These are phyloP conservation scores for Lepidium didymum DNA, from an alignment of 345 rosid genomes.

Conservation along the genomic window DNA sequence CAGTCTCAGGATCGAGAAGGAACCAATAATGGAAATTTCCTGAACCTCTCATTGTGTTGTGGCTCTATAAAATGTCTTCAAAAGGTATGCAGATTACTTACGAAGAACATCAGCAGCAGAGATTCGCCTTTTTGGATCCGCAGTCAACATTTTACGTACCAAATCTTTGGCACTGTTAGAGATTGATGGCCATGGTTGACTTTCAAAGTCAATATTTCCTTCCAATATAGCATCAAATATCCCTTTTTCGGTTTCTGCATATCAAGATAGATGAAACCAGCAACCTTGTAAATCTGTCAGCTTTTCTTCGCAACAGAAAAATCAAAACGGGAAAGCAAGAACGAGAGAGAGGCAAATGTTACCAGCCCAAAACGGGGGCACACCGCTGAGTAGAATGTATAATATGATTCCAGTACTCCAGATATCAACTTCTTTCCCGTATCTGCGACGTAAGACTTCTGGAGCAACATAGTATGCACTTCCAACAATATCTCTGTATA, in stretches of 20 bases:
- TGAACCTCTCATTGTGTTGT: background rate
- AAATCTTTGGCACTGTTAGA: slow-evolving; percentile 88
- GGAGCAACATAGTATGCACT: slow-evolving; percentile 69
- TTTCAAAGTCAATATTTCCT: slow-evolving; percentile 78
- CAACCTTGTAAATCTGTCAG: background rate
- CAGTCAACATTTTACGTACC: slow-evolving; percentile 67
- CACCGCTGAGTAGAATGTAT: slow-evolving; percentile 82
- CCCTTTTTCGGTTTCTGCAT: slow-evolving; percentile 74
- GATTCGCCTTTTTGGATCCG: slow-evolving; percentile 66
- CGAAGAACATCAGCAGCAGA: slow-evolving; percentile 84
- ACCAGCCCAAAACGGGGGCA: slow-evolving; percentile 96
- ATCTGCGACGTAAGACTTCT: slow-evolving; percentile 61
- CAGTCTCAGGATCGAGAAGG: background rate
- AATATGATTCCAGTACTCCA: slow-evolving; percentile 87
- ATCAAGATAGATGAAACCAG: background rate
- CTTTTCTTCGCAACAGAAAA: background rate
- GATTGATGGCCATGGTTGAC: slow-evolving; percentile 83
- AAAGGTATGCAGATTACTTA: slow-evolving; percentile 21
- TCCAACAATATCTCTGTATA: slow-evolving; percentile 62
- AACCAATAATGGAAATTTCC: background rate
- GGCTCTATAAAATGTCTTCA: background rate
- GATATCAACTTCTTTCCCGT: slow-evolving; percentile 72
- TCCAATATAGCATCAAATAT: slow-evolving; percentile 73
- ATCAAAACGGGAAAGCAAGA: background rate
- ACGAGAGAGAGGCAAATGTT: background rate